Base-by-base conservation (phyloP, 169 alveolate genomes). In the Theileria parva region DNA sequence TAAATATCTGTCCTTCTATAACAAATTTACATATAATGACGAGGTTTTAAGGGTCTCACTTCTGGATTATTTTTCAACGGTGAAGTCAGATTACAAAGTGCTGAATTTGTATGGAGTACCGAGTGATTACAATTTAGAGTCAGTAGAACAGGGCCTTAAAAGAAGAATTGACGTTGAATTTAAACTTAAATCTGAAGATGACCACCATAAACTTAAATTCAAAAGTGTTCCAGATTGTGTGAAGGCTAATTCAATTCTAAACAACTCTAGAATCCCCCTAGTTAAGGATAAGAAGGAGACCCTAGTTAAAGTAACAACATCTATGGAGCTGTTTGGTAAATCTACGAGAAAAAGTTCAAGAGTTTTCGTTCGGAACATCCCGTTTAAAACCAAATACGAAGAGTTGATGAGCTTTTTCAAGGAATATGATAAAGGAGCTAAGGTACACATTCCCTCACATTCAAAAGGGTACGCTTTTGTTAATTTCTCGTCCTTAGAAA, bases 401-500 rank as follows among this genome's bases (percentile, higher is more conserved):
- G 74, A 85, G 28, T 60, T 85, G 13, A 70, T 51, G 60, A 19
- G 51, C 11, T 32, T 69, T 12, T 77, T 74, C 17, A 66, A 39
- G 37, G 25, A 53, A 7, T 71, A 69, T 23, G 91, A 85, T 50
- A 64, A 64, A 68, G 50, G 63, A 17, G 86, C 85, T 1, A 85
- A 51, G 61, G 80, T 85, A 4, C 81, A 85, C 59, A 15, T 79
- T 32, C 86, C 91, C 3, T 11, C 37, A 37, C 60, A 61, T 2
- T 64, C 64, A 15, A 84, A 77, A 53, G 91, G 91, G 11, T 85
- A 72, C 74, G 91, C 91, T 5, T 85, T 85, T 34, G 83, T 85
- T 15, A 85, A 68, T 44, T 85, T 85, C 68, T 53, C 91, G 19
- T 69, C 69, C 9, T 5, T 65, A 55, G 71, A 63, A 39, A 65